Percentiles rank a stretch among this genome's conserved stretches.
Conservation (phyloP, 2,329 filamentous ascomycete genomes). For the Beauveria rudraprayagi region DNA sequence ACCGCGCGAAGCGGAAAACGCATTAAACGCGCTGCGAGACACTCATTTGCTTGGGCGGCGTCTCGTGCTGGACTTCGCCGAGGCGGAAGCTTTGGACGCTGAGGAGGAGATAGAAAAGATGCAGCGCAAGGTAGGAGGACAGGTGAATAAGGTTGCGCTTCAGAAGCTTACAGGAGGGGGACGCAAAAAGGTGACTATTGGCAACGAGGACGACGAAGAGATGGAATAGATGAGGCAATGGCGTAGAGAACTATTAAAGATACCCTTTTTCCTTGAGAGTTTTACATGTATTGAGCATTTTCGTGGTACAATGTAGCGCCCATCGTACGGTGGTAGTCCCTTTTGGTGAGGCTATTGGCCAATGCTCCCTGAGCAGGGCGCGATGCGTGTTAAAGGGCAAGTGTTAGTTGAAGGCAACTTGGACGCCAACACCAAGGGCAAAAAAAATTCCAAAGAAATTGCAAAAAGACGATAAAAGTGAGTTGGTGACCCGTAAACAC, state of each 20-base stretch:
- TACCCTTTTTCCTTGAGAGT: conserved; percentile 4
- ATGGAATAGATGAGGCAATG: conserved; percentile 27
- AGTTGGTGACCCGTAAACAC: neutral
- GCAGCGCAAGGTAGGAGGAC: conserved; percentile 88
- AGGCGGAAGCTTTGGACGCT: conserved; percentile 79
- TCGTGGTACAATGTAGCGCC: neutral
- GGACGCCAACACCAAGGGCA: neutral
- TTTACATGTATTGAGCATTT: neutral
- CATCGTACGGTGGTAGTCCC: neutral
- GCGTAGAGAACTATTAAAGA: conserved; percentile 9
- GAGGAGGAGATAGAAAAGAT: conserved; percentile 96
- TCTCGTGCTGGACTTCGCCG: conserved; percentile 85
- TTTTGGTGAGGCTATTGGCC: conserved; percentile 6
- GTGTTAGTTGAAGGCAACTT: neutral
- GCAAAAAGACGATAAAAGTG: neutral
- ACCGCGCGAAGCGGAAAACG: conserved; percentile 79
- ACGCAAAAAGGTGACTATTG: conserved; percentile 84
- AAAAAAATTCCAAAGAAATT: neutral
- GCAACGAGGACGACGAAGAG: conserved; percentile 59
- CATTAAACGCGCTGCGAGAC: conserved; percentile 81
- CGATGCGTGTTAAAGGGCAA: neutral
- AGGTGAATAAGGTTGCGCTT: conserved; percentile 83
- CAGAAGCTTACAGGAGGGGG: conserved; percentile 79
- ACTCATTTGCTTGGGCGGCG: conserved; percentile 88
- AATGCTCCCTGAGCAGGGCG: conserved; percentile 3